Percentiles rank a stretch among this genome's conserved stretches.
Evolutionary conservation across 2,329 filamentous ascomycete genomes (phyloP).

Genomic region (Fusarium compactum): DNA sequence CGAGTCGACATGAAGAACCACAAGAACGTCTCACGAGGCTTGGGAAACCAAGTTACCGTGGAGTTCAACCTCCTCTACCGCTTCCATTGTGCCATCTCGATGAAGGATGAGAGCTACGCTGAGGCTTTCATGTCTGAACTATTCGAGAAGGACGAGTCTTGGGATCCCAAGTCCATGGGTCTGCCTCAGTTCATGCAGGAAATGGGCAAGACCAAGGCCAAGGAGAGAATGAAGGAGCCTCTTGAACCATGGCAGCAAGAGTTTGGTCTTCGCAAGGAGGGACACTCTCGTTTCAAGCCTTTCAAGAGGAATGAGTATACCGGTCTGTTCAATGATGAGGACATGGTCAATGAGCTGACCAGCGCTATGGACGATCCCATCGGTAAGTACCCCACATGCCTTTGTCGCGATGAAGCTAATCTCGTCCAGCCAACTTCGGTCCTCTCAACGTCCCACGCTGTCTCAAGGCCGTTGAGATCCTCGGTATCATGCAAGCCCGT

Average conservation of each 20-base stretch:
- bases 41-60: conserved; percentile 51
- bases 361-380: conserved; percentile 65
- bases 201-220: not conserved
- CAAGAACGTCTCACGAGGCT: conserved; percentile 46
- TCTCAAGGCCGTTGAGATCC: conserved; percentile 68
- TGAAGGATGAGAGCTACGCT: conserved; percentile 49
- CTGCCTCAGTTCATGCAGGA: conserved; percentile 3
- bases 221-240: not conserved
- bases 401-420: not conserved
- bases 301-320: conserved; percentile 30
- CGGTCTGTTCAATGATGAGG: conserved; percentile 16
- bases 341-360: conserved; percentile 51
- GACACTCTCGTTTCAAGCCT: not conserved
- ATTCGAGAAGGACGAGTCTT: conserved; percentile 7
- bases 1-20: conserved; percentile 13
- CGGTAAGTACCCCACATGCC: not conserved
- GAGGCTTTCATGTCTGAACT: conserved; percentile 41
- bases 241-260: conserved; percentile 5
- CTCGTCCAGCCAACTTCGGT: conserved; percentile 55
- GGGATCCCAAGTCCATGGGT: conserved; percentile 10
- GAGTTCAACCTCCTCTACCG: conserved; percentile 55
- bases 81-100: conserved; percentile 50
- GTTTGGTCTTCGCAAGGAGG: not conserved
- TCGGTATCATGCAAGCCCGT: conserved; percentile 70
- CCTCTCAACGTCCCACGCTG: conserved; percentile 67